phyloP scores from a whole-genome alignment of 169 alveolate genomes.

The Sarcocystis neurona region DNA sequence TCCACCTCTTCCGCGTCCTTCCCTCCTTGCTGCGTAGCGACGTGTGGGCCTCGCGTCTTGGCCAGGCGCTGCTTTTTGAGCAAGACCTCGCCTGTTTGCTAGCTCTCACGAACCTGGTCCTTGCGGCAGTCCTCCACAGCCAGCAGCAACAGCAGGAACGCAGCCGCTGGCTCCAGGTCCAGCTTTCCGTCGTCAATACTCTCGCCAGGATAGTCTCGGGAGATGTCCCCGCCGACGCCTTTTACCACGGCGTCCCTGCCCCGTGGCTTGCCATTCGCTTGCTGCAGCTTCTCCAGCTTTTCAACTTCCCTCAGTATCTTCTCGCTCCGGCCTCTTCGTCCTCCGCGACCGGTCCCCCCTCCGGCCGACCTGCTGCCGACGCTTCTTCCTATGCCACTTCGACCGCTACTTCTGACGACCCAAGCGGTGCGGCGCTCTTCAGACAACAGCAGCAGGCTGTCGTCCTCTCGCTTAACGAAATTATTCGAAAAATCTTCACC shows the following conservation, averaged over 20 bases:
- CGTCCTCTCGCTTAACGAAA: constrained; percentile 12
- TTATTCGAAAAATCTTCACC: background rate
- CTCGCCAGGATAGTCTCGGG: background rate
- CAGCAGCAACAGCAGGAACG: constrained; percentile 10
- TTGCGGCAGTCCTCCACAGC: background rate
- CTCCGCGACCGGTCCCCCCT: too few species aligned
- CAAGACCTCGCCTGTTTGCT: background rate
- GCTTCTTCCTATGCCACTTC: background rate
- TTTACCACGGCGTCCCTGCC: constrained; percentile 20
- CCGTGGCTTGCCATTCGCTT: constrained; percentile 1
- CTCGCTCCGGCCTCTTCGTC: too few species aligned
- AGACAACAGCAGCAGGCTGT: background rate
- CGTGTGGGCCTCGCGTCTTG: constrained; percentile 16
- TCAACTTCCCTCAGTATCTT: background rate
- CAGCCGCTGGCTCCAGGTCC: too few species aligned
- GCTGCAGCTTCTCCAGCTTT: constrained; percentile 18
- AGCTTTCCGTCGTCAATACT: background rate
- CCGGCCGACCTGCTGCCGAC: too few species aligned
- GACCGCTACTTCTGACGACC: background rate
- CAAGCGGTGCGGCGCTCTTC: background rate
- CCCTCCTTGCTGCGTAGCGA: background rate
- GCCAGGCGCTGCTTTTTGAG: constrained; percentile 18
- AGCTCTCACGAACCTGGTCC: background rate
- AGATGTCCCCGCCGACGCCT: background rate
- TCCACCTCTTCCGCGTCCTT: background rate